Base-by-base conservation (phyloP, 257 asterid genomes). In the Ajuga chamaepitys region DNA sequence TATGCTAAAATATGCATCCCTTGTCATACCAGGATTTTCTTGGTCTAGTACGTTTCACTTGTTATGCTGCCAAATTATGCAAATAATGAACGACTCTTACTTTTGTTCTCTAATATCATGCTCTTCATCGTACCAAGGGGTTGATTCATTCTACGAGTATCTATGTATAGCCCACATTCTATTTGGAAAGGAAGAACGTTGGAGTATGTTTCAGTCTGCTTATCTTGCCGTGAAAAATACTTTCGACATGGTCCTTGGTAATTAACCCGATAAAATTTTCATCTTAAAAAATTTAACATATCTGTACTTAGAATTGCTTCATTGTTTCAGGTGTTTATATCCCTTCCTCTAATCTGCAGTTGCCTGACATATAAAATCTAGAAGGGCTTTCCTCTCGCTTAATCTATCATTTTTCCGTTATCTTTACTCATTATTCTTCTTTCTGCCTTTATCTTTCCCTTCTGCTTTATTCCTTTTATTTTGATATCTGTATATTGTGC, bases 121-220 rank as follows among this genome's bases (percentile, higher is more conserved):
- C 45, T 34, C 45, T 59, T 67, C n/a, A 40, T 60, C 62, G 71
- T 62, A 66, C 61, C 44, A 77, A 91, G 99, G 97, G 75, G 96
- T 93, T 70, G 99, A 93, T 80, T 93, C 96, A 3, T 89, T 93
- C 77, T 93, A 93, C 26, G 99, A 93, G 76, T 93, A 93, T 77
- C 85, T 89, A 24, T 76, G 89, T 57, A 93, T 89, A 79, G 96
- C 96, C 47, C 88, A 93, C 83, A 73, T 89, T 86, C 86, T 93
- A 78, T 93, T 93, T 48, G 99, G 99, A 71, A 86, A 77, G 80
- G 99, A 89, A 62, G 99, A 93, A 71, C 74, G 66, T 67, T 93
- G 99, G 99, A 83, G 86, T 81, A 93, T 89, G 97, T 93, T 93
- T 85, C 89, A 93, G 77, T 77, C 89, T 69, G 96, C 97, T 64